These are phyloP conservation scores for Suhomyces coccinellae DNA, from an alignment of 1,139 yeast species.

Conservation along the genomic window DNA sequence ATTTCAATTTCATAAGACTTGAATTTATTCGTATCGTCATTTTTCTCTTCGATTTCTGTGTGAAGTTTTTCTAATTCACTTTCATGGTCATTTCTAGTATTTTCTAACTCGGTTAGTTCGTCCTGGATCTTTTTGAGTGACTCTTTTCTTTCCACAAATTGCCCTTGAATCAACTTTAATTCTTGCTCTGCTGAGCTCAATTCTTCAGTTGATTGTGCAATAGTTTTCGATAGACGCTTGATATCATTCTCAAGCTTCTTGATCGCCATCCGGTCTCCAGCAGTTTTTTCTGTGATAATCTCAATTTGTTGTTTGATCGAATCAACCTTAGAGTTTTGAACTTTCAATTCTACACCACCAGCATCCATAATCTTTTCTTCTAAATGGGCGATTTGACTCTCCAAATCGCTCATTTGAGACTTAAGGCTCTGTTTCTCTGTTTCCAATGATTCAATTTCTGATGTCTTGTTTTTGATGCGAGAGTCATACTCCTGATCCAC, in stretches of 20 bases:
- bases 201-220: conserved; percentile 46
- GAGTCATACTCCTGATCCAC: conserved; percentile 27
- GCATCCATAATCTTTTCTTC: conserved; percentile 84
- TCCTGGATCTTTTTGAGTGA: conserved; percentile 37
- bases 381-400: conserved; percentile 54
- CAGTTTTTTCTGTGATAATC: conserved; percentile 57
- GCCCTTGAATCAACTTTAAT: conserved; percentile 26
- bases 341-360: conserved; percentile 84
- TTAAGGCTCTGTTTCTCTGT: conserved; percentile 46
- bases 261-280: conserved; percentile 58
- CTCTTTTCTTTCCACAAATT: conserved; percentile 35
- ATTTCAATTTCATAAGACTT: conserved; percentile 72
- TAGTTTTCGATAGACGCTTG: conserved; percentile 50
- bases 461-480: conserved; percentile 42
- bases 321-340: conserved; percentile 82
- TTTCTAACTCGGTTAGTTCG: conserved; percentile 25
- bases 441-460: conserved; percentile 34
- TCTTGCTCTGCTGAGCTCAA: conserved; percentile 32
- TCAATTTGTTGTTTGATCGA: conserved; percentile 70
- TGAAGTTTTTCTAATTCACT: conserved; percentile 40
- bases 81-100: conserved; percentile 35
- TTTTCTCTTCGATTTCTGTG: conserved; percentile 50
- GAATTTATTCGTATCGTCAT: conserved; percentile 56
- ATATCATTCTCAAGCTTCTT: conserved; percentile 70
- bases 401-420: conserved; percentile 58